Evolutionary conservation across 2,329 filamentous ascomycete genomes (phyloP).

Genomic region (Apiospora marii): DNA sequence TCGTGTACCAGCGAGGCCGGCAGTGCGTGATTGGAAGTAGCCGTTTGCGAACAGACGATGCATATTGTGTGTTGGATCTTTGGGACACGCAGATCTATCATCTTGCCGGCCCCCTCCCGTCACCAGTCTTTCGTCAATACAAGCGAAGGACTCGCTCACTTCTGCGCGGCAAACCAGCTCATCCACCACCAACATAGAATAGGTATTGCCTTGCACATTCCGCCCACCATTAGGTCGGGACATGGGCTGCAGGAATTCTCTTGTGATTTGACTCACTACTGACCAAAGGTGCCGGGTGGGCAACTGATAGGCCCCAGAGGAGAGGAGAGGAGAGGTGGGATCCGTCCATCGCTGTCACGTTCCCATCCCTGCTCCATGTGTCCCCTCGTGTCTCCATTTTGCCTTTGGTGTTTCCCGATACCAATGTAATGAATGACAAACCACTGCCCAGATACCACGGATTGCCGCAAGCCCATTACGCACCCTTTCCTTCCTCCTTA

Average conservation of each 20-base stretch:
- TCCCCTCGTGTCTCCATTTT: slow-evolving; percentile 22
- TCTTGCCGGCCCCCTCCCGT: neutral
- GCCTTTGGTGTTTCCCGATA: slow-evolving; percentile 19
- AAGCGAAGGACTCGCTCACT: neutral
- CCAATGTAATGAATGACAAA: slow-evolving; percentile 16
- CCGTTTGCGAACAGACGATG: slow-evolving; percentile 18
- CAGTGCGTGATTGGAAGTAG: slow-evolving; percentile 17
- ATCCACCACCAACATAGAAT: neutral
- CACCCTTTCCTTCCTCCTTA: slow-evolving; percentile 6
- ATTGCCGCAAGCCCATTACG: neutral
- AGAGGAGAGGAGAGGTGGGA: slow-evolving; percentile 34
- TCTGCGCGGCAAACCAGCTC: neutral
- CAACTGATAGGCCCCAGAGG: slow-evolving; percentile 19
- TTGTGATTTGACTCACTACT: slow-evolving; percentile 28
- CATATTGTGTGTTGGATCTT: slow-evolving; percentile 19
- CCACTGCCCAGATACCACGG: neutral
- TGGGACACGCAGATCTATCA: slow-evolving; percentile 18
- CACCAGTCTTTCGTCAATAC: neutral
- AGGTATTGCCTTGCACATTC: neutral
- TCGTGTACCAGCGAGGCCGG: slow-evolving; percentile 19
- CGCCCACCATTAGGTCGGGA: neutral
- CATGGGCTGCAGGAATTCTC: slow-evolving; percentile 17
- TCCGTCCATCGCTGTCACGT: slow-evolving; percentile 2
- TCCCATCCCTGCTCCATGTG: slow-evolving; percentile 18
- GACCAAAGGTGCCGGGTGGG: slow-evolving; percentile 8